A percentile compares a stretch with the other conserved stretches of the same genome.
Evolutionary conservation across 2,329 filamentous ascomycete species (phyloP).

Genomic region (Aspergillus aculeatus): DNA sequence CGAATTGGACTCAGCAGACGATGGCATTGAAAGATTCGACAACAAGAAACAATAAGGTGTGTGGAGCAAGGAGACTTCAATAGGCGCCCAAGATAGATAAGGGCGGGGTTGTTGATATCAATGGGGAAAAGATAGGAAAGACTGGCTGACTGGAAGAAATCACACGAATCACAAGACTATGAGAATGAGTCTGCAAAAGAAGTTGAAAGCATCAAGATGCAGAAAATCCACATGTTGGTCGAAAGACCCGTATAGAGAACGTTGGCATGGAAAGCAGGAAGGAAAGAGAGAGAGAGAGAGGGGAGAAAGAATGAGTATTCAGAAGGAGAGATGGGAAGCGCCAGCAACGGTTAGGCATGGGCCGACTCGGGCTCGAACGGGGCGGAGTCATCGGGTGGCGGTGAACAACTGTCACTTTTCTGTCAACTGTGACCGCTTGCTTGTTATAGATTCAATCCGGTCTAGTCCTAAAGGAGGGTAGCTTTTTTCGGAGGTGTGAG

Average conservation of each 20-base stretch:
- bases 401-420: conserved; percentile 14
- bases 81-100: conserved; percentile 3
- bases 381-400: conserved; percentile 19
- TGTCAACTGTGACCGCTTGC: conserved; percentile 13
- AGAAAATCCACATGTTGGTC: conserved; percentile 24
- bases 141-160: not conserved
- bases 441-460: rapidly evolving
- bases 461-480: not conserved
- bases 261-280: conserved; percentile 13
- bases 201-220: conserved; percentile 4
- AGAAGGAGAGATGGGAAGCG: not conserved
- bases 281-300: not conserved
- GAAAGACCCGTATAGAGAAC: conserved; percentile 12
- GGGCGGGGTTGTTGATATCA: conserved; percentile 5
- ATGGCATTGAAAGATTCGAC: conserved; percentile 30
- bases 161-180: conserved; percentile 8
- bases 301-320: not conserved
- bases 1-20: conserved; percentile 26
- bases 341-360: conserved; percentile 1
- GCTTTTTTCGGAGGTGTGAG: not conserved
- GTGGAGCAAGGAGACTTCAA: not conserved
- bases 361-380: conserved; percentile 4
- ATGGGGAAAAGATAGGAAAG: not conserved
- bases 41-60: not conserved
- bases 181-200: not conserved